These are phyloP conservation scores for Noccaea caerulescens DNA, from an alignment of 345 rosid species.

Conservation along the genomic window DNA sequence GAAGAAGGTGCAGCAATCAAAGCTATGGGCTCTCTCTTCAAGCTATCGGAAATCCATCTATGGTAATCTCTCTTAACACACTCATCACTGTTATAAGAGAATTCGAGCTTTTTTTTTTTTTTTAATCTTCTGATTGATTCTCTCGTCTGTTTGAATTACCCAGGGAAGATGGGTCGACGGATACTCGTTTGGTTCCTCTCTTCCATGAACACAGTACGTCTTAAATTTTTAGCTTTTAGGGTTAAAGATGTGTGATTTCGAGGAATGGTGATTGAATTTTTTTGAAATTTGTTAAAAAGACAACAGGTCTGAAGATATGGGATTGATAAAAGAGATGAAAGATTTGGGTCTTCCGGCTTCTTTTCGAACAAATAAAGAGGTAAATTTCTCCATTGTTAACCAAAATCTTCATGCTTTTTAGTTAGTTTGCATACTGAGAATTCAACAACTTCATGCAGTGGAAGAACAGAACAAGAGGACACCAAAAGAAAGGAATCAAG, in stretches of 20 bases:
- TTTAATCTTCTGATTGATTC: constrained; percentile 7
- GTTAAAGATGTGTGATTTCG: neutral
- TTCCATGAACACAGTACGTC: constrained; percentile 40
- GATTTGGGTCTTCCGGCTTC: constrained; percentile 78
- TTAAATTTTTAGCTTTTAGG: neutral
- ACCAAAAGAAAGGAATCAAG: constrained; percentile 42
- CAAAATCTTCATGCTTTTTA: neutral
- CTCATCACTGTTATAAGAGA: neutral
- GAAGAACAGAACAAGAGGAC: constrained; percentile 43
- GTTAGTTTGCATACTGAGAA: constrained; percentile 3
- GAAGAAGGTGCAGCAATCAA: constrained; percentile 51
- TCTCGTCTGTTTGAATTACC: constrained; percentile 19
- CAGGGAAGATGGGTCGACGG: constrained; percentile 69
- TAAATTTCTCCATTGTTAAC: constrained; percentile 23
- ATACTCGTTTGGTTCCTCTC: constrained; percentile 42
- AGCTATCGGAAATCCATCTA: constrained; percentile 70
- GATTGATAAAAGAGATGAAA: constrained; percentile 59
- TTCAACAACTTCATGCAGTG: constrained; percentile 39
- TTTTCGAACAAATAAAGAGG: constrained; percentile 74
- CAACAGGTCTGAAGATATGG: constrained; percentile 48
- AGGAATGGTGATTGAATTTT: constrained; percentile 5
- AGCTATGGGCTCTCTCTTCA: constrained; percentile 76
- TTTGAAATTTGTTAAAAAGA: constrained; percentile 38
- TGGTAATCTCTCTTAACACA: constrained; percentile 48
- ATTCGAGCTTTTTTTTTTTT: neutral